A percentile compares a stretch with the other conserved stretches of the same genome.
Conservation (phyloP, 208 protist species). For the Tritrichomonas foetus region DNA sequence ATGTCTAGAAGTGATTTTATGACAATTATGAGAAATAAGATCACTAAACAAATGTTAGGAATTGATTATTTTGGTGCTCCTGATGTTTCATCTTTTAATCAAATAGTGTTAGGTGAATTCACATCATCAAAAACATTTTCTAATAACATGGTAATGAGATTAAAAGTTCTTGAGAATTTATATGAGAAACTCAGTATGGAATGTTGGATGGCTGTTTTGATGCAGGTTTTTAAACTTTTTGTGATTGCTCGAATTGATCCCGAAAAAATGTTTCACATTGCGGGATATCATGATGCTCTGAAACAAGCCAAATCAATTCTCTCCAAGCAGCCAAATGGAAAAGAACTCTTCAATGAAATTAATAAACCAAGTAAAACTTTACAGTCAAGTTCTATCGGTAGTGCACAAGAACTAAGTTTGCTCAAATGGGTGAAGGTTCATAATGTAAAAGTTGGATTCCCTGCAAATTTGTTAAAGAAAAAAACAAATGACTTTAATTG, state of each 20-base stretch:
- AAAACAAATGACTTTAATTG: neutral
- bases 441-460: neutral
- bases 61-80: slow-evolving; percentile 27
- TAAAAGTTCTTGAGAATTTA: neutral
- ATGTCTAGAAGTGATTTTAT: neutral
- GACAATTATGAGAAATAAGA: neutral
- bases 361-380: neutral
- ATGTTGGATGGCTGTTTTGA: neutral
- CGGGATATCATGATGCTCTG: neutral
- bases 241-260: neutral
- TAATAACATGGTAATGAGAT: neutral
- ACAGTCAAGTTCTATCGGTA: neutral
- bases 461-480: neutral
- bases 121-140: neutral
- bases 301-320: neutral
- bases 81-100: neutral
- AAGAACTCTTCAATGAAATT: neutral
- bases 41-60: neutral
- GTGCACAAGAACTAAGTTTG: neutral
- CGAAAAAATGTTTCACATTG: neutral
- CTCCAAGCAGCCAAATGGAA: neutral
- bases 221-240: neutral
- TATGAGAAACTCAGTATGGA: neutral
- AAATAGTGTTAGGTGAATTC: neutral
- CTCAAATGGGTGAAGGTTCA: neutral